Evolutionary conservation across 208 protist genomes (phyloP), one percentile per base, ranked within the genome.

Genomic region (Ichthyophonus hoferi): DNA sequence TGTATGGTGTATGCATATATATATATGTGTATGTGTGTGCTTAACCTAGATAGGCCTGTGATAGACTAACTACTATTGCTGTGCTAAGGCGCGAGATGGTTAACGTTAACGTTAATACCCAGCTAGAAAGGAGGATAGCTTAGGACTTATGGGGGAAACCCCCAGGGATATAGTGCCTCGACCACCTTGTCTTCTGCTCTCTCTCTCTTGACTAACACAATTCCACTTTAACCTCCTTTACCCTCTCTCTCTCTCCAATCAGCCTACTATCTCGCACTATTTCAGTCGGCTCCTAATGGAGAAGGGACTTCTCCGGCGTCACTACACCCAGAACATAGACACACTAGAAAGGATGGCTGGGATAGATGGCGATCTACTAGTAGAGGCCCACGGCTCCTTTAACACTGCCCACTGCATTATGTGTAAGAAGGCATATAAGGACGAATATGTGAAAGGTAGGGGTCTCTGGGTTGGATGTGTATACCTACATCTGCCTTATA

Each of bases 341-440:
- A 90, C 86, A 12, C 50, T 95, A 35, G 93, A 95, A 43, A 31
- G 81, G 24, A 37, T 89, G 34, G 93, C 93, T 1, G 92, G 92
- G 7, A 42, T 93, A 94, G 37, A 83, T 84, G 33, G 83, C 14
- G 81, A 92, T 38, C 90, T 94, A 1, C 91, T 99, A 0, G 96
- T 99, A 0, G 96, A 99, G 89, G 96, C 97, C 1, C 98, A 99
- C 91, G 98, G 98, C 1, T 97, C 94, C 31, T 98, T 98, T 81
- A 91, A 91, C 33, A 91, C 91, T 0, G 94, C 95, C 0, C 90
- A 92, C 12, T 98, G 97, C 92, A 94, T 97, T 37, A 94, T 96
- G 39, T 87, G 85, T 77, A 17, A 50, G 24, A 77, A 86, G 35
- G 12, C 17, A 34, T 89, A 89, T 35, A 12, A 79, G 7, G 31